A percentile compares a stretch with the other conserved stretches of the same genome.
phyloP scores from a whole-genome alignment of 495 filamentous ascomycete species.

The Neurospora tetraspora region DNA sequence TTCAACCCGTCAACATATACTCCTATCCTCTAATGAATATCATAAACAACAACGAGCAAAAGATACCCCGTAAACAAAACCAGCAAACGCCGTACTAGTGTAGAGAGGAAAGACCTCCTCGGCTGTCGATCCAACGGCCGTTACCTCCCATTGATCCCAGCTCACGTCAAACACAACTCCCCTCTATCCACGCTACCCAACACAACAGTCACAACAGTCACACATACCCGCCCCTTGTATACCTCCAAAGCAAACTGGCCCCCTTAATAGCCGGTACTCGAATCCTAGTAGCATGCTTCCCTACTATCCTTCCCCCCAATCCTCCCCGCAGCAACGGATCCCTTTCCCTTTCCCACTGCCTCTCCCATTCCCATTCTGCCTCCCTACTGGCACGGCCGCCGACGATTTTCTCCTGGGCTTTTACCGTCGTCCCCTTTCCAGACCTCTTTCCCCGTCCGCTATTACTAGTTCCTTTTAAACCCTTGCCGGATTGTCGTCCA shows the following conservation, averaged over 20 bases:
- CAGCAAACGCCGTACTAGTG: not conserved
- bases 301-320: not conserved
- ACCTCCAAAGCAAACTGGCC: constrained; percentile 28
- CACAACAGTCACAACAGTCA: constrained; percentile 1
- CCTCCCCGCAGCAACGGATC: not conserved
- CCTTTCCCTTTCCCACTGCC: not conserved
- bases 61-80: not conserved
- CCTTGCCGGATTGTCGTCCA: no score
- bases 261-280: constrained; percentile 17
- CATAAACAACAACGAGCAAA: not conserved
- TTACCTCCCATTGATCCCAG: not conserved
- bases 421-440: not conserved
- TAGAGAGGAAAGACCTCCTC: no score
- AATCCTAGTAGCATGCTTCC: constrained; percentile 3
- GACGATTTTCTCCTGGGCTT: not conserved
- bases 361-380: constrained; percentile 2
- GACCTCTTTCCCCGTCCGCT: not conserved
- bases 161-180: not conserved
- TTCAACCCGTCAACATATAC: not conserved
- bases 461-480: not conserved
- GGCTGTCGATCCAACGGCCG: not conserved
- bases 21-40: not conserved
- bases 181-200: not conserved
- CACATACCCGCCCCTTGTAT: constrained; percentile 19
- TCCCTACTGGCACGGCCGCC: not conserved